Conservation (phyloP, 768 basidiomycete genomes). For the Trametopsis cervina region DNA sequence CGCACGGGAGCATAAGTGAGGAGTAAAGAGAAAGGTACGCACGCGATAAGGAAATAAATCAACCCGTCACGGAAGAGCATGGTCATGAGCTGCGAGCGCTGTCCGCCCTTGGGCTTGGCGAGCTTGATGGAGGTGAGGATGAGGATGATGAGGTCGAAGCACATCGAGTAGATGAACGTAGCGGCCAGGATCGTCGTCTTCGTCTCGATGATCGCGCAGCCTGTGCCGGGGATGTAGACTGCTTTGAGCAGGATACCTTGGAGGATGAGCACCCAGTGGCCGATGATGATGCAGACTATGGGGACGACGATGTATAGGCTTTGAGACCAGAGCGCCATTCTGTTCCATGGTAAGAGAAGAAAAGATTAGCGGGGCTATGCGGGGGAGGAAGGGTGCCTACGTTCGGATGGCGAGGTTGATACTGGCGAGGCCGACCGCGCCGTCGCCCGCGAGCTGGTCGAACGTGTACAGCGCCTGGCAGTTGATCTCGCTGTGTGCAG, state of each 20-base stretch:
- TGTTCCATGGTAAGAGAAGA: conserved; percentile 26
- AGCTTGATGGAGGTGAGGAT: conserved; percentile 58
- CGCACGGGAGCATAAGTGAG: neutral
- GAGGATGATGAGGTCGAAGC: conserved; percentile 60
- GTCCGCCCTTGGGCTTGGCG: conserved; percentile 32
- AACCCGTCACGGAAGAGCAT: conserved; percentile 69
- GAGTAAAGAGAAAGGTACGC: conserved; percentile 26
- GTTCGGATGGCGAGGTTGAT: conserved; percentile 66
- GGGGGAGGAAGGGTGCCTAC: too few relatives aligned
- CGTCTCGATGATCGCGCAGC: conserved; percentile 55
- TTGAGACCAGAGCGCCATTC: conserved; percentile 68
- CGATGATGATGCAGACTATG: conserved; percentile 51
- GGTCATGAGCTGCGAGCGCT: conserved; percentile 49
- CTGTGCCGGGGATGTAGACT: conserved; percentile 35
- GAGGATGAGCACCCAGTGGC: conserved; percentile 65
- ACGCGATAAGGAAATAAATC: conserved; percentile 70
- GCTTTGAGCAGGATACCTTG: conserved; percentile 66
- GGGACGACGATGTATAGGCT: conserved; percentile 44
- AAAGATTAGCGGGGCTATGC: neutral
- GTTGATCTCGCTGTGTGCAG: conserved; percentile 30
- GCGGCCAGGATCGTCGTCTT: conserved; percentile 53
- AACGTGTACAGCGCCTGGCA: conserved; percentile 68
- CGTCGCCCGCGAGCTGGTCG: conserved; percentile 57
- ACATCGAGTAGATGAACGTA: conserved; percentile 71
- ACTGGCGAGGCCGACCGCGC: conserved; percentile 61